Conservation (phyloP, 371 early-diverging fungal species). For the Mortierella sp. region DNA sequence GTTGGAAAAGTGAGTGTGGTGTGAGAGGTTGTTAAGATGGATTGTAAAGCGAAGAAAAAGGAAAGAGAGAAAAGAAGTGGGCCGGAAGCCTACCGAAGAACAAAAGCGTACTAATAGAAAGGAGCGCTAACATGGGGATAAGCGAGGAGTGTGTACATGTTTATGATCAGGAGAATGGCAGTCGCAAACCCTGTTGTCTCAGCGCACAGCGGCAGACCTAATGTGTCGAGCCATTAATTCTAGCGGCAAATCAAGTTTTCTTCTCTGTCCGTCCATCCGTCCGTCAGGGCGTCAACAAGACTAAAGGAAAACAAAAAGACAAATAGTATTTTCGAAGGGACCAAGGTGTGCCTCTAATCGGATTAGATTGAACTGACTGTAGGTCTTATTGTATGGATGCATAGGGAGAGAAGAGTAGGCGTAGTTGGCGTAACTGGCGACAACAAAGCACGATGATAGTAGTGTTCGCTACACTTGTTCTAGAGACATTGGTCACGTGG, state of each 20-base stretch:
- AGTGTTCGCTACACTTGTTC: too few species aligned
- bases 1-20: not conserved
- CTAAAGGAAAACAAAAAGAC: too few species aligned
- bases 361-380: not conserved
- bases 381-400: too few species aligned
- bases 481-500: too few species aligned
- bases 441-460: too few species aligned
- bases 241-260: not conserved
- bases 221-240: not conserved
- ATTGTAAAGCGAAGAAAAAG: not conserved
- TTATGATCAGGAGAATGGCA: not conserved
- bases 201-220: not conserved
- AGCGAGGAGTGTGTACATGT: not conserved
- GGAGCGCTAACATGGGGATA: not conserved
- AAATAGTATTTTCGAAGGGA: too few species aligned
- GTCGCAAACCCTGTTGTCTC: not conserved
- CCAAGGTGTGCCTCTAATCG: too few species aligned
- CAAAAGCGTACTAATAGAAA: too few species aligned
- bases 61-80: not conserved
- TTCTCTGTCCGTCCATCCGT: not conserved
- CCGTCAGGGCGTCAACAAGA: not conserved
- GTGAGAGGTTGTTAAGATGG: not conserved
- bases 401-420: too few species aligned
- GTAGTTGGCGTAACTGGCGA: too few species aligned
- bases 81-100: not conserved